Conservation (phyloP, 306 rosid species). For the Citrullus amarus region DNA sequence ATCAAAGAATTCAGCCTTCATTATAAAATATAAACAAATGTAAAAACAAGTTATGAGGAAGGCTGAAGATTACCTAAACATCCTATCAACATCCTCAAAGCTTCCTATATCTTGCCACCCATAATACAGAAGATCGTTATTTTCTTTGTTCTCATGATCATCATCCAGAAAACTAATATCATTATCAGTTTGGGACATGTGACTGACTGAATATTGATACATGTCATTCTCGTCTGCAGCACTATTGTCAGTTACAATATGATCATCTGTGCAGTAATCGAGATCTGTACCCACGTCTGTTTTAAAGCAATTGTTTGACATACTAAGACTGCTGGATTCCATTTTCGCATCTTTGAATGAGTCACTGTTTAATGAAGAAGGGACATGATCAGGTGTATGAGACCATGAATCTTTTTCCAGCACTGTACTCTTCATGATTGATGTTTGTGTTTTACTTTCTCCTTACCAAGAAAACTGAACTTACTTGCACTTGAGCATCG, state of each 20-base stretch:
- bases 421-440: slow-evolving; percentile 26
- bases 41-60: neutral
- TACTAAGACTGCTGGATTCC: slow-evolving; percentile 27
- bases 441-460: slow-evolving; percentile 19
- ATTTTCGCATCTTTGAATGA: slow-evolving; percentile 32
- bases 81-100: slow-evolving; percentile 78
- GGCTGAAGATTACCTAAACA: slow-evolving; percentile 49
- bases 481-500: slow-evolving; percentile 21
- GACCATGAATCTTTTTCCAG: slow-evolving; percentile 58
- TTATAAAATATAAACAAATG: slow-evolving; percentile 6
- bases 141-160: slow-evolving; percentile 26
- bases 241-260: slow-evolving; percentile 44
- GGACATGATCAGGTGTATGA: slow-evolving; percentile 31
- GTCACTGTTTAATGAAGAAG: slow-evolving; percentile 34
- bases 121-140: slow-evolving; percentile 21
- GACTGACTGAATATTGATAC: slow-evolving; percentile 36
- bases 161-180: slow-evolving; percentile 62
- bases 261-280: slow-evolving; percentile 36
- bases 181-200: slow-evolving; percentile 40
- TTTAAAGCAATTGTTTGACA: slow-evolving; percentile 32
- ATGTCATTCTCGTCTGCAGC: slow-evolving; percentile 34
- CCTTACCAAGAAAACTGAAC: slow-evolving; percentile 22
- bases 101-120: slow-evolving; percentile 72
- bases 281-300: slow-evolving; percentile 26
- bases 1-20: neutral